Percentiles rank a stretch among this genome's conserved stretches.
Evolutionary conservation across 2,329 filamentous ascomycete species (phyloP).

Genomic region (Fonsecaea multimorphosa): DNA sequence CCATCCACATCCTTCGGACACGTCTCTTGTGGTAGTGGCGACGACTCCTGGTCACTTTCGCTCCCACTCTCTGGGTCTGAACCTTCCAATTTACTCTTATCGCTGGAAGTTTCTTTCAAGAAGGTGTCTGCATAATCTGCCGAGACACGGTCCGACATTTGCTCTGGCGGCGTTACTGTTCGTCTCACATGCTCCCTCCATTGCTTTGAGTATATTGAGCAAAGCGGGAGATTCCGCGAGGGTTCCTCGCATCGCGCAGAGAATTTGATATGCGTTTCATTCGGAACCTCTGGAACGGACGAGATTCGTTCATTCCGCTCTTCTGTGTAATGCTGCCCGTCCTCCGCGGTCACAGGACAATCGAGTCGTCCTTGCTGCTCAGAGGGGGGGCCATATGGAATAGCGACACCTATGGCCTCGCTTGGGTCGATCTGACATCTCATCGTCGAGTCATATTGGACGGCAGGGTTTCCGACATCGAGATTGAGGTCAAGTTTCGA

Average conservation of each 20-base stretch:
- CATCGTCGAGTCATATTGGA: background rate
- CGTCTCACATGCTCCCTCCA: constrained; percentile 14
- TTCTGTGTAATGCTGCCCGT: background rate
- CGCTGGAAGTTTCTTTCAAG: background rate
- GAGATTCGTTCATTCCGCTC: background rate
- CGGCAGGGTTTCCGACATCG: background rate
- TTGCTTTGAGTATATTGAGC: constrained; percentile 21
- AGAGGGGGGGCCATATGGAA: background rate
- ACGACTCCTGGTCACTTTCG: background rate
- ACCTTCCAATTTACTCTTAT: background rate
- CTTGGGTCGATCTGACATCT: background rate
- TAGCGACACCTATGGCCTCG: constrained; percentile 2
- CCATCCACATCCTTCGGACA: background rate
- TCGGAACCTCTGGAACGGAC: background rate
- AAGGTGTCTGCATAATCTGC: background rate
- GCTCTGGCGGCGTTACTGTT: background rate
- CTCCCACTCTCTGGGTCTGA: background rate
- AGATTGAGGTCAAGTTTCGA: constrained; percentile 13
- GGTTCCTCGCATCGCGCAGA: background rate
- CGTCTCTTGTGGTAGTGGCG: background rate
- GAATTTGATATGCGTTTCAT: background rate
- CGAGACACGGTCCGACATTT: background rate
- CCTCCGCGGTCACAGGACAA: background rate
- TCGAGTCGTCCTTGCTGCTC: background rate
- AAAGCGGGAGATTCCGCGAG: constrained; percentile 1